phyloP scores from a whole-genome alignment of 768 basidiomycete species.

The Gymnopilus junonius region DNA sequence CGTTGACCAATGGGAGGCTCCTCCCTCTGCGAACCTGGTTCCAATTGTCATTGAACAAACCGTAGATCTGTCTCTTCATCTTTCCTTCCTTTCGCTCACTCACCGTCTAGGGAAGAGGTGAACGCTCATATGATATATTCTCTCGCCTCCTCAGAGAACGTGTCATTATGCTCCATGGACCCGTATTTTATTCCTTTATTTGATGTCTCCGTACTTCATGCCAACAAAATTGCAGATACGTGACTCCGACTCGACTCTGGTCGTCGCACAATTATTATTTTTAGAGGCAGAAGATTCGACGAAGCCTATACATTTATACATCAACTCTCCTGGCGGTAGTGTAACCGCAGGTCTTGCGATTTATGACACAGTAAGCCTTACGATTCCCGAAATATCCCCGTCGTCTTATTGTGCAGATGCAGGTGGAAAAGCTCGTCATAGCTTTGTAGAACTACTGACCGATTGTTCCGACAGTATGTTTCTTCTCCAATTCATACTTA shows the following conservation, averaged over 20 bases:
- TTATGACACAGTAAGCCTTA: conserved; percentile 84
- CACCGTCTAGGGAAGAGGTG: conserved; percentile 70
- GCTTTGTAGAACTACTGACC: conserved; percentile 16
- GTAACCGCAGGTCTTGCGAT: conserved; percentile 97
- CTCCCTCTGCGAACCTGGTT: conserved; percentile 69
- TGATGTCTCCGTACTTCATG: neutral
- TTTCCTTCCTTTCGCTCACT: conserved; percentile 2
- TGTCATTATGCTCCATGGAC: conserved; percentile 94
- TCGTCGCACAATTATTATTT: conserved; percentile 92
- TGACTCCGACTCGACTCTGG: conserved; percentile 86
- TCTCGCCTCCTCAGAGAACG: conserved; percentile 91
- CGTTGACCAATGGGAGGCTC: conserved; percentile 37
- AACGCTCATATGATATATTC: conserved; percentile 95
- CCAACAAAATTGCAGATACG: conserved; percentile 61
- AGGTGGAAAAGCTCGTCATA: conserved; percentile 48
- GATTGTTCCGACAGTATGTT: conserved; percentile 67
- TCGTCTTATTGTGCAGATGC: conserved; percentile 55
- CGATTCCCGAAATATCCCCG: conserved; percentile 4
- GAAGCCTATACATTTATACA: conserved; percentile 95
- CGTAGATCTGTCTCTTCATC: conserved; percentile 39
- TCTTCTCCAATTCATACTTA: conserved; percentile 96
- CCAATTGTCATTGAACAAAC: conserved; percentile 96
- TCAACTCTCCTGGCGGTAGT: conserved; percentile 95
- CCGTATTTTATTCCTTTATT: conserved; percentile 54
- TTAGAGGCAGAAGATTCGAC: conserved; percentile 94